Evolutionary conservation across 441 rosid genomes (phyloP).

Genomic region (Erysimum cheiri): DNA sequence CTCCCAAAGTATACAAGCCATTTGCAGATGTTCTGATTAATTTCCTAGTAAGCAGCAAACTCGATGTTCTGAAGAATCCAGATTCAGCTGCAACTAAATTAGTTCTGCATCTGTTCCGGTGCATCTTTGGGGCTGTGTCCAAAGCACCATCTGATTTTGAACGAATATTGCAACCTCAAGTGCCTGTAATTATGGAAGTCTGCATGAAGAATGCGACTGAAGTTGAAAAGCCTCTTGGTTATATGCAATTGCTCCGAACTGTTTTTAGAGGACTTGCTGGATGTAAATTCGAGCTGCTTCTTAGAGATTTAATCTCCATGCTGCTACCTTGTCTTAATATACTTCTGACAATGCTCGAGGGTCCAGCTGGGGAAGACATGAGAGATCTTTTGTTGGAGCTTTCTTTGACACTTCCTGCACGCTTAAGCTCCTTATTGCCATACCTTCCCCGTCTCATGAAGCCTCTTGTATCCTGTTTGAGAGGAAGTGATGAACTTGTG

Average conservation of each 20-base stretch:
- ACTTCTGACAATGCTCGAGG: constrained; percentile 94
- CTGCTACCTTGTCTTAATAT: constrained; percentile 93
- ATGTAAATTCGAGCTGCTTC: constrained; percentile 90
- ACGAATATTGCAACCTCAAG: constrained; percentile 92
- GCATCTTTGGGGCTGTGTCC: constrained; percentile 86
- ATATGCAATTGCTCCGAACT: constrained; percentile 90
- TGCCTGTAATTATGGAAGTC: constrained; percentile 90
- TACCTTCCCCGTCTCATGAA: constrained; percentile 92
- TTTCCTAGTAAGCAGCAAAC: constrained; percentile 89
- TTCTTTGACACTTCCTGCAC: constrained; percentile 94
- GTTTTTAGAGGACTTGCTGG: constrained; percentile 96
- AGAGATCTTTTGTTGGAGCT: constrained; percentile 91
- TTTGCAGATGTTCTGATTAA: constrained; percentile 91
- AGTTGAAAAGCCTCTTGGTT: constrained; percentile 93
- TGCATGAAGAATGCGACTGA: constrained; percentile 96
- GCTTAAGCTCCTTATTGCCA: constrained; percentile 95
- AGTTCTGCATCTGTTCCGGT: constrained; percentile 88
- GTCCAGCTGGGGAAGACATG: constrained; percentile 95
- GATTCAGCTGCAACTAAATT: constrained; percentile 87
- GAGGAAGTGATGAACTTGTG: constrained; percentile 92
- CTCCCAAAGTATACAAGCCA: constrained; percentile 83
- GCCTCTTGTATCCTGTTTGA: constrained; percentile 93
- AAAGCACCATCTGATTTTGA: constrained; percentile 96
- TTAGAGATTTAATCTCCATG: constrained; percentile 86
- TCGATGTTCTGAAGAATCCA: constrained; percentile 81